Base-by-base conservation (phyloP, 2,329 filamentous ascomycete species). In the Aspergillus costaricaensis region DNA sequence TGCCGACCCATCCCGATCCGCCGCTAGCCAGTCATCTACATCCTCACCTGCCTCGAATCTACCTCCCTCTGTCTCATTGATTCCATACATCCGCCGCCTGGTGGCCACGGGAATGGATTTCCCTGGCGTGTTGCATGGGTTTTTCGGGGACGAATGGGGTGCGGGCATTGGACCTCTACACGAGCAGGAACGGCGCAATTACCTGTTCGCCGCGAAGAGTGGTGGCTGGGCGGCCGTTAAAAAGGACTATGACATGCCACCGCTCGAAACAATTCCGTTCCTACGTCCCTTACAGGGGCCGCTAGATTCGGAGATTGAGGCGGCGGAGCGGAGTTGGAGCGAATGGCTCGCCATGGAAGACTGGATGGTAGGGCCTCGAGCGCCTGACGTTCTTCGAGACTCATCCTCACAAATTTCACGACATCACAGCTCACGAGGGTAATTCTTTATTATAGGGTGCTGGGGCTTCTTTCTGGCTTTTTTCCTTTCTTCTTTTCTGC, bases 321-420 rank as follows among this genome's bases (percentile, higher is more conserved):
- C 81, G 14, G 93, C 93, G 0, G 94, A 98, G 78, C 84, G 85
- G 63, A 88, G 84, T 61, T 99, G 95, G 95, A 96, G 92, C 73
- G 89, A 94, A 70, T 98, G 94, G 94, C 80, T 97, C 32, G 91
- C 91, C 12, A 96, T 97, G 91, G 92, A 96, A 76, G 94, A 97
- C 76, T 98, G 94, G 94, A 96, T 96, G 92, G 81, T 97, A n/a
- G 93, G 93, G 2, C 90, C 91, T 1, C 81, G 91, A 62, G 88
- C 89, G 32, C 90, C 89, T 6, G 81, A 82, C 63, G 66, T 67
- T 5, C 67, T 79, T 21, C 69, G 71, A 48, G 77, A 77, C 54
- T 75, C 74, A 4, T 74, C 73, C 4, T 77, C 76, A 32, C 72
- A 73, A 30, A 66, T 67, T 23, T 75, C 75, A 25, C 70, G 70